Conservation (phyloP, 2,329 filamentous ascomycete genomes). For the Phoma sp. region DNA sequence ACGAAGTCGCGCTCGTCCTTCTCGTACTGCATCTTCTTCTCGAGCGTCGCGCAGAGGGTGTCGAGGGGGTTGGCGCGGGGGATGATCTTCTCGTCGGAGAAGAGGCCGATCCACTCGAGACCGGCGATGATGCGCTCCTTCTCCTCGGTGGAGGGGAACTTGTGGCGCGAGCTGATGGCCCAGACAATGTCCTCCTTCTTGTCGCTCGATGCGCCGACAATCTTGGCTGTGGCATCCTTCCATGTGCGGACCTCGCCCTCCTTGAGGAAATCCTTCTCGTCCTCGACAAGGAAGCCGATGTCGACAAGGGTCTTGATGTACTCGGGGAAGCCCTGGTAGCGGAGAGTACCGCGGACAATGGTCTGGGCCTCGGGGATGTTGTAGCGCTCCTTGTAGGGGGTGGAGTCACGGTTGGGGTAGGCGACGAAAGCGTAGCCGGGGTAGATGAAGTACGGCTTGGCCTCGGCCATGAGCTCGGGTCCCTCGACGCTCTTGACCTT, state of each 20-base stretch:
- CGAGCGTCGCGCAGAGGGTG: conserved; percentile 86
- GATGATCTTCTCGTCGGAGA: conserved; percentile 72
- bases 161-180: conserved; percentile 77
- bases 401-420: conserved; percentile 92
- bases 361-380: conserved; percentile 90
- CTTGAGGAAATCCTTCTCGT: conserved; percentile 69
- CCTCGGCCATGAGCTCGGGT: conserved; percentile 80
- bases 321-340: conserved; percentile 89
- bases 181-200: conserved; percentile 72
- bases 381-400: conserved; percentile 86
- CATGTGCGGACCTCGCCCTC: conserved; percentile 67
- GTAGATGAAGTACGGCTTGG: conserved; percentile 91
- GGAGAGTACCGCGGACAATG: conserved; percentile 81
- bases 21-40: conserved; percentile 90
- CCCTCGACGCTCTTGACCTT: conserved; percentile 65
- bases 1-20: conserved; percentile 84
- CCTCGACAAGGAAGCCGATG: conserved; percentile 84
- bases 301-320: conserved; percentile 89
- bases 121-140: conserved; percentile 73
- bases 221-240: conserved; percentile 83
- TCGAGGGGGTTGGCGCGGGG: conserved; percentile 83
- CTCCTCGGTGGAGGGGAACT: conserved; percentile 72
- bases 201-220: conserved; percentile 72
- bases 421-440: conserved; percentile 87
- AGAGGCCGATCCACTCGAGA: conserved; percentile 73